Conservation (phyloP, 176 grass and related monocot genomes). For the Eleusine coracana region DNA sequence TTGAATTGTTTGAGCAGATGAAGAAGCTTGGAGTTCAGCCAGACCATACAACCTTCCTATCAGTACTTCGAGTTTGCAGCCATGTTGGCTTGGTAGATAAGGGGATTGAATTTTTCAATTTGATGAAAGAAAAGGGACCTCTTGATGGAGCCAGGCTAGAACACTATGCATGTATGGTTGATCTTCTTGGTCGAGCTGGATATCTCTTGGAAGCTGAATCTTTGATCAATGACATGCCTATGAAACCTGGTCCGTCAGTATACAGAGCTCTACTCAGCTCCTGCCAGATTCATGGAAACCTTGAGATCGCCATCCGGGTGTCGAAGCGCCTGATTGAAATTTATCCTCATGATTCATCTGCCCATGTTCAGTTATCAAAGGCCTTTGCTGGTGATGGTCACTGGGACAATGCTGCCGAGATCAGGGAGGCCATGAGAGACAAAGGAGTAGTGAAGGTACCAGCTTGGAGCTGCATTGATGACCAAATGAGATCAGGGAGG, state of each 20-base stretch:
- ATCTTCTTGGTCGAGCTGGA: slow-evolving; percentile 54
- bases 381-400: slow-evolving; percentile 41
- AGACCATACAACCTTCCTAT: slow-evolving; percentile 46
- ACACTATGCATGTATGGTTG: slow-evolving; percentile 44
- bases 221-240: slow-evolving; percentile 42
- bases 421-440: slow-evolving; percentile 36
- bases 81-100: slow-evolving; percentile 41
- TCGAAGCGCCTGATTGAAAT: slow-evolving; percentile 31
- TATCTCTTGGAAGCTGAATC: slow-evolving; percentile 48
- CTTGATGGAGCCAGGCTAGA: slow-evolving; percentile 25
- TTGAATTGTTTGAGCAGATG: slow-evolving; percentile 50
- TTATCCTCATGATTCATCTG: slow-evolving; percentile 41
- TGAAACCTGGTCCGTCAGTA: slow-evolving; percentile 34
- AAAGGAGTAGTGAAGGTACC: slow-evolving; percentile 33
- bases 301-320: slow-evolving; percentile 26
- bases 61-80: slow-evolving; percentile 49
- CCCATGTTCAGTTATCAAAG: slow-evolving; percentile 54
- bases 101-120: slow-evolving; percentile 37
- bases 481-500: slow-evolving; percentile 15
- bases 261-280: slow-evolving; percentile 42
- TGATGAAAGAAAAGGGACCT: slow-evolving; percentile 20
- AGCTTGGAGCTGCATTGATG: slow-evolving; percentile 42
- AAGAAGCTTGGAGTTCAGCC: slow-evolving; percentile 29
- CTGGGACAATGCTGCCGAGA: slow-evolving; percentile 40
- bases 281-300: slow-evolving; percentile 50